phyloP scores from a whole-genome alignment of 2,329 filamentous ascomycete genomes.

The Cladosporium sp. region DNA sequence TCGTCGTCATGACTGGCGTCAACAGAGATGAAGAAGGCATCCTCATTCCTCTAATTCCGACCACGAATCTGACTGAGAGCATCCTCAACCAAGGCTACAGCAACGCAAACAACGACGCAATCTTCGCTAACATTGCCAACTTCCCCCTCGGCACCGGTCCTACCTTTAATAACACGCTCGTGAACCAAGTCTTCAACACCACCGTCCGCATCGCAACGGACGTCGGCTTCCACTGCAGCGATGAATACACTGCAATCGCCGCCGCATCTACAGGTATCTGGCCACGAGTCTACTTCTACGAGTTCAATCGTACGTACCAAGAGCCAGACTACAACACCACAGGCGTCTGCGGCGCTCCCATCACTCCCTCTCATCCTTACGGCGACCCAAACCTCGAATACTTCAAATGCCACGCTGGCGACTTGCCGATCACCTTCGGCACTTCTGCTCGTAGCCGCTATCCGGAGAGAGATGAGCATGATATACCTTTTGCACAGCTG shows the following conservation, averaged over 20 bases:
- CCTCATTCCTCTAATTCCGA: constrained; percentile 26
- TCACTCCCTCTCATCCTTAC: constrained; percentile 27
- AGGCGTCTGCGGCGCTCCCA: constrained; percentile 27
- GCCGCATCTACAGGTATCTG: constrained; percentile 33
- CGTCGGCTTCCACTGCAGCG: constrained; percentile 33
- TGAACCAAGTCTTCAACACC: constrained; percentile 31
- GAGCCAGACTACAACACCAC: constrained; percentile 19
- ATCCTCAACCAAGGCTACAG: not conserved
- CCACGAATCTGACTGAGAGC: constrained; percentile 18
- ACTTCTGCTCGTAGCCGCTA: constrained; percentile 14
- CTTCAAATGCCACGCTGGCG: constrained; percentile 41
- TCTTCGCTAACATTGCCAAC: constrained; percentile 15
- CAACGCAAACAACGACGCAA: not conserved
- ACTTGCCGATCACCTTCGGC: constrained; percentile 38
- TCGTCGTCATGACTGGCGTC: constrained; percentile 35
- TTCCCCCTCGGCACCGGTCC: constrained; percentile 17
- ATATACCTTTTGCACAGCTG: not conserved
- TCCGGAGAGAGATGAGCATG: not conserved
- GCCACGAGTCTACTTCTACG: constrained; percentile 32
- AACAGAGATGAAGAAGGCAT: constrained; percentile 37
- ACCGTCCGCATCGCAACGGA: constrained; percentile 32
- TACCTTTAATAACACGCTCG: constrained; percentile 11
- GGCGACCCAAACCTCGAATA: constrained; percentile 38
- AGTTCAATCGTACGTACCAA: constrained; percentile 42
- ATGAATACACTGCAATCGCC: constrained; percentile 33